These are phyloP conservation scores for Mediolabrus comicus DNA, from an alignment of 108 stramenopile species.

Conservation along the genomic window DNA sequence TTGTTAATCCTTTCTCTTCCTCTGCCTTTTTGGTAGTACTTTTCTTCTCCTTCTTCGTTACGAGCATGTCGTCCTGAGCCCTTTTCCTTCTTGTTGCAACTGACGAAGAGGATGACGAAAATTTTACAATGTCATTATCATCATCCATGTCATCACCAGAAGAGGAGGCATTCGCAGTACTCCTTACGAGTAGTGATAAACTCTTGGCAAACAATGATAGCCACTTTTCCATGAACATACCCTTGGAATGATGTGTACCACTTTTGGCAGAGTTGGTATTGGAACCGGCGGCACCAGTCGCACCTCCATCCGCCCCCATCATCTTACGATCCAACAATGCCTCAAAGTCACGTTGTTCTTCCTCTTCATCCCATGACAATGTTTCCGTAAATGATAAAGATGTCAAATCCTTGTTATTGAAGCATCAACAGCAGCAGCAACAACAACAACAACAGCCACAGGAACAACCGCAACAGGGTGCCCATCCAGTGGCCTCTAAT, in stretches of 20 bases:
- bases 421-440: too few species aligned
- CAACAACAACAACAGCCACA: too few species aligned
- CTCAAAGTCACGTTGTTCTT: constrained; percentile 41
- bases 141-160: background rate
- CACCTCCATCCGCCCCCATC: background rate
- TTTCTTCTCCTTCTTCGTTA: background rate
- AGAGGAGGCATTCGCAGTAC: background rate
- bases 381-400: background rate
- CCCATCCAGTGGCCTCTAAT: constrained; percentile 48
- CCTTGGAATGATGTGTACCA: constrained; percentile 16
- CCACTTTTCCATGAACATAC: constrained; percentile 55
- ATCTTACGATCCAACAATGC: constrained; percentile 14
- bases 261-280: background rate
- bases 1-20: background rate
- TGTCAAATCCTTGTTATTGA: background rate
- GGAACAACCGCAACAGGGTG: too few species aligned
- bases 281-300: background rate
- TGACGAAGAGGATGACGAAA: background rate
- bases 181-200: constrained; percentile 15
- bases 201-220: constrained; percentile 39
- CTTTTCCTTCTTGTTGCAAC: background rate
- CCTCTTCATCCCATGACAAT: constrained; percentile 24
- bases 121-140: background rate
- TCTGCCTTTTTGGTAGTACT: background rate
- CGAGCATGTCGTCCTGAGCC: background rate